phyloP scores from a whole-genome alignment of 2,329 filamentous ascomycete genomes.

The Alternaria atra region DNA sequence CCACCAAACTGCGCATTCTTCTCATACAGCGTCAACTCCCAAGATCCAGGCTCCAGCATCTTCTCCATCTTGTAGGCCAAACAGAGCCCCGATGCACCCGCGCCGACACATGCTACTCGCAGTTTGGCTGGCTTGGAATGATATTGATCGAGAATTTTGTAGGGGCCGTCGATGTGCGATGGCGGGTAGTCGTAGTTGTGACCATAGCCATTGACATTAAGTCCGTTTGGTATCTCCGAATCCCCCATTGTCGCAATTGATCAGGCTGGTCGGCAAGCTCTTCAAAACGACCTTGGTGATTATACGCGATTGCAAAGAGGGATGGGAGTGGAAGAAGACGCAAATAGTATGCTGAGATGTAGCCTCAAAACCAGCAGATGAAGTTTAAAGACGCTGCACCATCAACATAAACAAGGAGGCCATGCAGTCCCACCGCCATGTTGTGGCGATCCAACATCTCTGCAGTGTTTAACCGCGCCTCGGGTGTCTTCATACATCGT shows the following conservation, averaged over 20 bases:
- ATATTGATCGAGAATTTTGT: constrained; percentile 44
- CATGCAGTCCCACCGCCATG: constrained; percentile 27
- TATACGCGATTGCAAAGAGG: background rate
- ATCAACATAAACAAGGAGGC: background rate
- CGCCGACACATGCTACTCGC: constrained; percentile 41
- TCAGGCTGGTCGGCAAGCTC: background rate
- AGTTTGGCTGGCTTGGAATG: constrained; percentile 45
- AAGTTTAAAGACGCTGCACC: constrained; percentile 6
- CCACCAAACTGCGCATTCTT: constrained; percentile 45
- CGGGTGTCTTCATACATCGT: constrained; percentile 17
- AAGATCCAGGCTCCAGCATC: constrained; percentile 41
- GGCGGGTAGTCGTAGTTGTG: constrained; percentile 43
- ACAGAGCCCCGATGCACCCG: constrained; percentile 44
- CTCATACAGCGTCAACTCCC: constrained; percentile 43
- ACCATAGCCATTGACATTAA: constrained; percentile 40
- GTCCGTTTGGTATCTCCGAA: constrained; percentile 39
- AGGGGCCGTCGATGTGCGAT: constrained; percentile 40
- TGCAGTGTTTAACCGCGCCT: constrained; percentile 44
- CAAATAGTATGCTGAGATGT: background rate
- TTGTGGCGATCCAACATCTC: constrained; percentile 19
- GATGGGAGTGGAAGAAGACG: background rate
- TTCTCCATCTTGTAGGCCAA: constrained; percentile 48
- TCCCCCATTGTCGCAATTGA: constrained; percentile 33
- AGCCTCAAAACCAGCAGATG: constrained; percentile 2
- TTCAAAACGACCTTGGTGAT: background rate